These are phyloP conservation scores for Pistacia atlantica DNA, from an alignment of 345 rosid genomes.

Conservation along the genomic window DNA sequence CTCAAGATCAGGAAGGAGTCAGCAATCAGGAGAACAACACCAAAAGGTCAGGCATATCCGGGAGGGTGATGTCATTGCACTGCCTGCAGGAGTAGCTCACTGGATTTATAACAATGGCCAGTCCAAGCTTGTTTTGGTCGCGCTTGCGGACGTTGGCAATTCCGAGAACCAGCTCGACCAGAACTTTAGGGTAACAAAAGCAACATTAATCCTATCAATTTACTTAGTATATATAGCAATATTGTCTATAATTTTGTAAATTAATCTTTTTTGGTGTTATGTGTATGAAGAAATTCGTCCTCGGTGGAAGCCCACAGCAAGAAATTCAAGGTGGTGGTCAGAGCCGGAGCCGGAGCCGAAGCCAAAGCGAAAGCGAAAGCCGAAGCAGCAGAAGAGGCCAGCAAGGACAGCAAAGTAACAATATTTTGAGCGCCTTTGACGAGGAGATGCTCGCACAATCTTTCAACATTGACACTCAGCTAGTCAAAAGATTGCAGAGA, in stretches of 20 bases:
- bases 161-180: slow-evolving; percentile 52
- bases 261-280: not conserved
- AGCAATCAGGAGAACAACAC: slow-evolving; percentile 26
- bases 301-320: slow-evolving; percentile 48
- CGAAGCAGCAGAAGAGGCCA: slow-evolving; percentile 13
- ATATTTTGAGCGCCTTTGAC: slow-evolving; percentile 48
- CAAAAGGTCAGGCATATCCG: slow-evolving; percentile 38
- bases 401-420: slow-evolving; percentile 27
- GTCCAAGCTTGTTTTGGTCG: slow-evolving; percentile 33
- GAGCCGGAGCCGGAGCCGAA: not conserved
- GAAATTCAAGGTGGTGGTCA: slow-evolving; percentile 10
- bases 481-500: slow-evolving; percentile 48
- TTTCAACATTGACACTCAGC: slow-evolving; percentile 41
- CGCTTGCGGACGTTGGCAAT: slow-evolving; percentile 36
- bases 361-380: not conserved
- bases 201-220: not conserved
- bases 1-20: not conserved
- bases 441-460: slow-evolving; percentile 37
- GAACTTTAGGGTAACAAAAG: slow-evolving; percentile 34
- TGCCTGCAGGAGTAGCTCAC: slow-evolving; percentile 46
- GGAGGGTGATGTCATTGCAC: slow-evolving; percentile 48
- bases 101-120: slow-evolving; percentile 53
- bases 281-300: slow-evolving; percentile 43
- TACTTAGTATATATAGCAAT: not conserved
- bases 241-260: not conserved